These are phyloP conservation scores for Verruconis gallopava DNA, from an alignment of 2,329 filamentous ascomycete genomes.

Conservation along the genomic window DNA sequence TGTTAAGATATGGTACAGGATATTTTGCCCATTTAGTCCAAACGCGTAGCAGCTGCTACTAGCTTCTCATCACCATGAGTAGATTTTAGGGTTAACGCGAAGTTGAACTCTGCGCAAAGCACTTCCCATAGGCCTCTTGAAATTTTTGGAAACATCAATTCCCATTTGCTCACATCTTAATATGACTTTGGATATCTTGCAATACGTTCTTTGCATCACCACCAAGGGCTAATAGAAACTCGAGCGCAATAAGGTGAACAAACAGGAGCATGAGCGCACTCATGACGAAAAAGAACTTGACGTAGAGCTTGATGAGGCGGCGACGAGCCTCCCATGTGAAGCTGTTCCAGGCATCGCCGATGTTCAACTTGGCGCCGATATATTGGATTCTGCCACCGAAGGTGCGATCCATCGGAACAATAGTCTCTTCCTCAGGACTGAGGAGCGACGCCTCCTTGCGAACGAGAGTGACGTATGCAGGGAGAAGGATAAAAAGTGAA, in stretches of 20 bases:
- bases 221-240: slow-evolving; percentile 3
- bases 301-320: slow-evolving; percentile 60
- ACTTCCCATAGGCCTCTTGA: too few species aligned
- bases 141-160: too few species aligned
- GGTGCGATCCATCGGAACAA: slow-evolving; percentile 81
- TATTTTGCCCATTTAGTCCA: too few species aligned
- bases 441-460: slow-evolving; percentile 82
- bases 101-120: too few species aligned
- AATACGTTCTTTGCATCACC: not conserved
- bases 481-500: slow-evolving; percentile 31
- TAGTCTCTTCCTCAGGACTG: slow-evolving; percentile 65
- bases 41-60: too few species aligned
- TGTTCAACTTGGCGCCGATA: slow-evolving; percentile 51
- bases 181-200: not conserved
- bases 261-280: slow-evolving; percentile 2
- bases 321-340: slow-evolving; percentile 61
- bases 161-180: too few species aligned
- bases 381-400: slow-evolving; percentile 50
- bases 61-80: too few species aligned
- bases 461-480: slow-evolving; percentile 61
- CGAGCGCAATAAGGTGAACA: slow-evolving; percentile 1
- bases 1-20: too few species aligned
- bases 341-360: slow-evolving; percentile 67
- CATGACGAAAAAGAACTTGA: slow-evolving; percentile 52
- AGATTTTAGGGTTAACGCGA: too few species aligned